Evolutionary conservation across 768 basidiomycete species (phyloP).

Genomic region (Mrakia hoshinonis): DNA sequence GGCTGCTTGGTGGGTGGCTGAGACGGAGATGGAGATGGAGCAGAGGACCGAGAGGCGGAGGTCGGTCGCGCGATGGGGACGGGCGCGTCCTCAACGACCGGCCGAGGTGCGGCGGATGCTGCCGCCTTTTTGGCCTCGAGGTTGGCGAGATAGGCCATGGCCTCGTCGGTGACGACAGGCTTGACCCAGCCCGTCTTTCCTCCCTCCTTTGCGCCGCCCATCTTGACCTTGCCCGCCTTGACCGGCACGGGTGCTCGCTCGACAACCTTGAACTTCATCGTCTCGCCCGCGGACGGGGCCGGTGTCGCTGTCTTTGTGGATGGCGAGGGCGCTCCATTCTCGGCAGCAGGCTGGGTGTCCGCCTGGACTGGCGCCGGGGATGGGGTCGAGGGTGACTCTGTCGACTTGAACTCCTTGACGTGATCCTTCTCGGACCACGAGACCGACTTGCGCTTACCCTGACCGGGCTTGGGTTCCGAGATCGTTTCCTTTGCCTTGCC

Average conservation of each 20-base stretch:
- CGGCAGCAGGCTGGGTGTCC: background rate
- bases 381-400: background rate
- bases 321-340: background rate
- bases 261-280: slow-evolving; percentile 15
- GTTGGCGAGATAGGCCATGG: background rate
- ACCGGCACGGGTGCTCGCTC: slow-evolving; percentile 5
- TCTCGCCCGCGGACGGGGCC: background rate
- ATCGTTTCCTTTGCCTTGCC: background rate
- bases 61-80: background rate
- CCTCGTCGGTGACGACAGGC: background rate
- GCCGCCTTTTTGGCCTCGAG: background rate
- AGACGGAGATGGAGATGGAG: background rate
- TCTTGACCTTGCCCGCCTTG: background rate
- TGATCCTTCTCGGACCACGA: slow-evolving; percentile 26
- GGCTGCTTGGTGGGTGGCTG: background rate
- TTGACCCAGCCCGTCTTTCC: background rate
- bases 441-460: slow-evolving; percentile 15
- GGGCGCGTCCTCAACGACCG: background rate
- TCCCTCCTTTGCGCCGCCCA: slow-evolving; percentile 11
- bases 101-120: no score
- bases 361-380: background rate
- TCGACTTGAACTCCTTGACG: slow-evolving; percentile 19
- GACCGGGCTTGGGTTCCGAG: background rate
- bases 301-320: background rate
- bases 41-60: background rate